phyloP scores from a whole-genome alignment of 2,329 filamentous ascomycete genomes.

The Mycosphaerelloides madeirae region DNA sequence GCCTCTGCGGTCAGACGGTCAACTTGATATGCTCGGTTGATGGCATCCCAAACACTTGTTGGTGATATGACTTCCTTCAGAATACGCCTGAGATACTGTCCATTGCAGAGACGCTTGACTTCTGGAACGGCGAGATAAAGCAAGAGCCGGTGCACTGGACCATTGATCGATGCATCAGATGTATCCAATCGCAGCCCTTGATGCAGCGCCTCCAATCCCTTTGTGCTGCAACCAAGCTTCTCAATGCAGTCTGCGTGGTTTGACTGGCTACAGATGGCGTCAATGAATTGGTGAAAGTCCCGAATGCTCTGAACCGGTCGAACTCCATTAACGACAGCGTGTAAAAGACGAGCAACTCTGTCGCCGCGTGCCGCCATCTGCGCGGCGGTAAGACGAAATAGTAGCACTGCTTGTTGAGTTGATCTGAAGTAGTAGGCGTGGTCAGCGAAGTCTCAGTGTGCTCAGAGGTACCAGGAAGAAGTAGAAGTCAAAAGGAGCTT shows the following conservation, averaged over 20 bases:
- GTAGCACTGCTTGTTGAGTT: too few relatives aligned
- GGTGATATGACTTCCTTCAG: constrained; percentile 48
- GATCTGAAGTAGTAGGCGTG: too few relatives aligned
- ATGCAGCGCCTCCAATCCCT: constrained; percentile 36
- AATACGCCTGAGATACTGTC: constrained; percentile 47
- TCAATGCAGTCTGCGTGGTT: constrained; percentile 41
- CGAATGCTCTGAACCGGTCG: constrained; percentile 35
- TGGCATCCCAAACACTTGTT: constrained; percentile 51
- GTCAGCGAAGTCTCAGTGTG: too few relatives aligned
- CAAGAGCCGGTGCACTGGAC: constrained; percentile 30
- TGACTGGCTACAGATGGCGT: constrained; percentile 43
- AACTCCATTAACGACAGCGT: constrained; percentile 37
- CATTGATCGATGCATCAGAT: constrained; percentile 44
- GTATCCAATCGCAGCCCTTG: constrained; percentile 42
- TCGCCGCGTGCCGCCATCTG: too few relatives aligned
- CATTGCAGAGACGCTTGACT: constrained; percentile 48
- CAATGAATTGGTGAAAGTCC: constrained; percentile 45
- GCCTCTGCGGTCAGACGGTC: constrained; percentile 23
- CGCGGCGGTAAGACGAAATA: too few relatives aligned
- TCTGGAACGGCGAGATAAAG: constrained; percentile 38
- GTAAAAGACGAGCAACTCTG: constrained; percentile 35
- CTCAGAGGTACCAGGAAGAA: too few relatives aligned
- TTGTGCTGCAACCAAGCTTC: constrained; percentile 35
- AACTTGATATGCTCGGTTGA: constrained; percentile 34
- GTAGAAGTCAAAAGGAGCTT: too few relatives aligned